Evolutionary conservation across 768 basidiomycete species (phyloP).

Genomic region (Suillus plorans): DNA sequence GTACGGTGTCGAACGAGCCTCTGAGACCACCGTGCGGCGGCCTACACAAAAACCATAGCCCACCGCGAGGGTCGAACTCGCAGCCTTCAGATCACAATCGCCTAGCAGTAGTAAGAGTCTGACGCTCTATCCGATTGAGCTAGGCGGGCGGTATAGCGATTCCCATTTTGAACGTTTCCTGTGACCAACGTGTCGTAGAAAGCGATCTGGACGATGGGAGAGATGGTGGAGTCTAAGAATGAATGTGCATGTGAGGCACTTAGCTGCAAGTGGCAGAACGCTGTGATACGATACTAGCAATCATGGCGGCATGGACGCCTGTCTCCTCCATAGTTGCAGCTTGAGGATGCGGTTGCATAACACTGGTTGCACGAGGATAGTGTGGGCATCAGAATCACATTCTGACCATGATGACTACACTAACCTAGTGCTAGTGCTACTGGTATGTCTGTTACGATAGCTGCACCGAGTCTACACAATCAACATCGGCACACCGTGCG

Average conservation of each 20-base stretch:
- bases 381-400: not conserved
- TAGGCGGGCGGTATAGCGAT: constrained; percentile 37
- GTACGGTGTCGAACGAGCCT: not conserved
- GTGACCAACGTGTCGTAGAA: not conserved
- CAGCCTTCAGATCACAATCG: constrained; percentile 66
- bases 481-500: no score
- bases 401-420: not conserved
- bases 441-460: not conserved
- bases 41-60: not conserved
- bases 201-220: not conserved
- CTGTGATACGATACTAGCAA: not conserved
- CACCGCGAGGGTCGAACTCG: constrained; percentile 79
- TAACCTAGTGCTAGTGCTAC: not conserved
- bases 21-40: not conserved
- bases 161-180: not conserved
- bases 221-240: not conserved
- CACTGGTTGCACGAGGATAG: not conserved
- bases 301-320: not conserved
- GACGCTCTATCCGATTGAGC: constrained; percentile 57
- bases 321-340: not conserved
- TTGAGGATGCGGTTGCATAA: not conserved
- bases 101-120: constrained; percentile 42
- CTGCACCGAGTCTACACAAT: not conserved
- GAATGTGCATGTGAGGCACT: not conserved
- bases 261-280: not conserved